Evolutionary conservation across 306 rosid genomes (phyloP), one percentile per base, ranked within the genome.

Genomic region (Sophora flavescens): DNA sequence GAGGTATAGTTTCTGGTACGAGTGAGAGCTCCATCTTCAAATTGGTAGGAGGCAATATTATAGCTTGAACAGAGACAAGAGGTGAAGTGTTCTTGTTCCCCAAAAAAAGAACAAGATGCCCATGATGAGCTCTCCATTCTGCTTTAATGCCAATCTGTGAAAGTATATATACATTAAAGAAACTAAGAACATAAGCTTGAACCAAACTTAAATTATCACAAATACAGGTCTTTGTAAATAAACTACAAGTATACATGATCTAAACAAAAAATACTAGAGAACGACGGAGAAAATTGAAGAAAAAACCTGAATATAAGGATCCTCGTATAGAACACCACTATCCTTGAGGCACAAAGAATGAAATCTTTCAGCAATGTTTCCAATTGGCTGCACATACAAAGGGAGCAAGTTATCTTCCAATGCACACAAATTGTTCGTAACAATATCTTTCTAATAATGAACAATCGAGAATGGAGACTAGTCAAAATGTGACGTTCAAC

Each of bases 1-100:
- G 99, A 75, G 99, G 99, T 69, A 93, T 96, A 71, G 94, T 96
- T 15, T 96, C 99, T 13, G 99, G 99, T 58, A 96, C 99, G 72
- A 89, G 78, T 36, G 99, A 96, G 72, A 93, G 91, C 85, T 91
- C 99, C 74, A 89, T 83, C 86, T 89, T 96, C 62, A 96, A 91
- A 89, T 96, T 90, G 7, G 92, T 54, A 16, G 99, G 98, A 77
- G 99, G 91, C 83, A 93, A 86, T 77, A 96, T 89, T 73, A 88
- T 70, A 78, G 98, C 99, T 75, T 96, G 93, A 74, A 96, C 98
- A 62, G 97, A 89, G 57, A 62, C 87, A 79, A 96, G 99, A 35
- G 99, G 90, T 79, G 91, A 80, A 72, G 96, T 93, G 76, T 91
- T 96, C 81, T 96, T 96, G 90, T 96, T 96, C 63, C 99, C 99